These are phyloP conservation scores for Vitis hybrid DNA, from an alignment of 177 flowering plant genomes.

Conservation along the genomic window DNA sequence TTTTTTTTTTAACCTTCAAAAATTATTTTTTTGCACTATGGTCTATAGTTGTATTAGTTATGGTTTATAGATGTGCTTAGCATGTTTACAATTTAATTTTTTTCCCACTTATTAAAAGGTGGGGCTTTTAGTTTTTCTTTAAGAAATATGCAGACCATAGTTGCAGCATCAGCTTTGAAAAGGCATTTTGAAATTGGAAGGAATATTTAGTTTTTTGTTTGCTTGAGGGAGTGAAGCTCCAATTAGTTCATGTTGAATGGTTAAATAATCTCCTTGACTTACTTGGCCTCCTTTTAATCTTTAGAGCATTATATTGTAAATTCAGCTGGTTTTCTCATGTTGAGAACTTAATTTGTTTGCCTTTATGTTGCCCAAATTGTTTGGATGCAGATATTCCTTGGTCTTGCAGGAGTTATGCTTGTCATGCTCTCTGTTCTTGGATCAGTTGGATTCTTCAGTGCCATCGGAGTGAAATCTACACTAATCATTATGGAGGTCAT, in stretches of 20 bases:
- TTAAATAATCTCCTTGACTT: too few species aligned
- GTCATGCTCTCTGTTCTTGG: slow-evolving; percentile 99
- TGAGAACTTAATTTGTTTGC: not conserved
- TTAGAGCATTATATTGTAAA: too few species aligned
- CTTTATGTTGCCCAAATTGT: not conserved
- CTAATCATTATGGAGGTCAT: slow-evolving; percentile 99
- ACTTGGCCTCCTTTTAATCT: too few species aligned
- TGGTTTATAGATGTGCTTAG: too few species aligned
- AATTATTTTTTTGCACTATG: too few species aligned
- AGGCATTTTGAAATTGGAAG: not conserved
- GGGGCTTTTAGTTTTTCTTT: not conserved
- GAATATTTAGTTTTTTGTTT: not conserved
- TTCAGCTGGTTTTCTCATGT: not conserved
- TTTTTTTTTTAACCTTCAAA: too few species aligned
- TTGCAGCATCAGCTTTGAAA: not conserved
- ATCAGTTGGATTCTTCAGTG: slow-evolving; percentile 97
- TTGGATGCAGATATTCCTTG: slow-evolving; percentile 74
- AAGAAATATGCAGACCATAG: not conserved
- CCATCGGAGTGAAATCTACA: slow-evolving; percentile 93
- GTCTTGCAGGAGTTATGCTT: slow-evolving; percentile 89
- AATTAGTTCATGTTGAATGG: too few species aligned
- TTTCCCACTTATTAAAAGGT: not conserved
- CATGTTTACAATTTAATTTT: too few species aligned
- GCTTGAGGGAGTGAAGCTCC: too few species aligned
- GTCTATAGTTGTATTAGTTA: too few species aligned